These are phyloP conservation scores for Willaertia magna DNA, from an alignment of 208 protist genomes.

Conservation along the genomic window DNA sequence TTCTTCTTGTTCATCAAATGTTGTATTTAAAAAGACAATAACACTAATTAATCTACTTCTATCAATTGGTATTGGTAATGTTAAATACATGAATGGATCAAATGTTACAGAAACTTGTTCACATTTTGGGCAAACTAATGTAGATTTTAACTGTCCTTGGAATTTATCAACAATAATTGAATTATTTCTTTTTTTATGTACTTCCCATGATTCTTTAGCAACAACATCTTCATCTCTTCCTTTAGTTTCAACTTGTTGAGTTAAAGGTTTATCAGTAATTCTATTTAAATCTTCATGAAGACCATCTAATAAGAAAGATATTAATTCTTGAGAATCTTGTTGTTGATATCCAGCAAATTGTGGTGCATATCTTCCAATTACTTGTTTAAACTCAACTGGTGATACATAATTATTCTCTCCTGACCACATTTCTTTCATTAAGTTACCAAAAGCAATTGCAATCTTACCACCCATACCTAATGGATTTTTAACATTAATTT, in stretches of 20 bases:
- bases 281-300: slow-evolving; percentile 77
- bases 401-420: slow-evolving; percentile 46
- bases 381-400: slow-evolving; percentile 56
- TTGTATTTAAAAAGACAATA: neutral
- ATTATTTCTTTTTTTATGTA: slow-evolving; percentile 64
- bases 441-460: slow-evolving; percentile 50
- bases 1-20: neutral
- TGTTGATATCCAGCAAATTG: slow-evolving; percentile 54
- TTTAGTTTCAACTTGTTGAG: slow-evolving; percentile 50
- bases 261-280: slow-evolving; percentile 19
- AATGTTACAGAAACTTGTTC: slow-evolving; percentile 39
- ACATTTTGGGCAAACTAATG: slow-evolving; percentile 32
- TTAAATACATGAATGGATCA: slow-evolving; percentile 64
- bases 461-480: slow-evolving; percentile 28
- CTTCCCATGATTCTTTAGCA: slow-evolving; percentile 50
- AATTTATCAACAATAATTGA: slow-evolving; percentile 75
- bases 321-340: slow-evolving; percentile 78
- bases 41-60: neutral
- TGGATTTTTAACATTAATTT: slow-evolving; percentile 39
- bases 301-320: slow-evolving; percentile 67
- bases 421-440: slow-evolving; percentile 59
- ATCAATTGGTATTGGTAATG: slow-evolving; percentile 41
- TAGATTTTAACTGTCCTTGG: slow-evolving; percentile 46
- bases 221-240: slow-evolving; percentile 51
- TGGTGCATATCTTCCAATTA: slow-evolving; percentile 49